Conservation (phyloP, 495 filamentous ascomycete species). For the Corynascus novoguineensis region DNA sequence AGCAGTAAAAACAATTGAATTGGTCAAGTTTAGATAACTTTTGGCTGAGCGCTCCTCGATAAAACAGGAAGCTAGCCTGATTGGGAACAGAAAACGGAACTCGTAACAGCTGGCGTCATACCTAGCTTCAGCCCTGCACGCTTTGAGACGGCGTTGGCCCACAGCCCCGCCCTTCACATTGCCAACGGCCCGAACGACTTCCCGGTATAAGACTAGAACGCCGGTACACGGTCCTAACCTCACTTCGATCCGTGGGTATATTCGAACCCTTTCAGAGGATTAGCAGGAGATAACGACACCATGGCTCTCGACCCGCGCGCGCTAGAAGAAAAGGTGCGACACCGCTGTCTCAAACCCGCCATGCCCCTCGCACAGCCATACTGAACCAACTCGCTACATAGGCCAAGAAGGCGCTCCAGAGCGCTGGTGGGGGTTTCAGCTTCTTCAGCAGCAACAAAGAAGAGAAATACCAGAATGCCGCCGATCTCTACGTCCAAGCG, state of each 20-base stretch:
- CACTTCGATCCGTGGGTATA: background rate
- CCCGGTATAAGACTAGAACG: background rate
- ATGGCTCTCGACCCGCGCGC: constrained; percentile 47
- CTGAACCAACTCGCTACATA: constrained; percentile 38
- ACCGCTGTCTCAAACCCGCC: constrained; percentile 18
- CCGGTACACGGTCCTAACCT: background rate
- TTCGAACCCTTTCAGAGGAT: background rate
- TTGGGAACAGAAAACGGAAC: too few relatives aligned
- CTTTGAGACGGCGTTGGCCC: constrained; percentile 9
- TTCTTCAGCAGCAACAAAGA: constrained; percentile 72
- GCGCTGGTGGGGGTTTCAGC: constrained; percentile 62
- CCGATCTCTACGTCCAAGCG: constrained; percentile 73
- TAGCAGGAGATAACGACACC: constrained; percentile 17
- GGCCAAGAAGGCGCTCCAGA: constrained; percentile 71
- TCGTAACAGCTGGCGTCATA: constrained; percentile 15
- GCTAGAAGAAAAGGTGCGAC: constrained; percentile 41
- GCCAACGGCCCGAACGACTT: background rate
- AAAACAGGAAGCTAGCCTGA: background rate
- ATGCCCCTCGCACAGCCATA: constrained; percentile 15
- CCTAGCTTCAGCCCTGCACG: background rate
- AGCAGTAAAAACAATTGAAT: background rate
- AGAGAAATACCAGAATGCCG: constrained; percentile 77
- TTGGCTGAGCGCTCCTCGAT: background rate
- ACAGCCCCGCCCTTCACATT: constrained; percentile 8
- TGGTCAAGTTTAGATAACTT: background rate